Evolutionary conservation across 2,329 filamentous ascomycete species (phyloP).

Genomic region (Aspergillus fumigatiaffinis): DNA sequence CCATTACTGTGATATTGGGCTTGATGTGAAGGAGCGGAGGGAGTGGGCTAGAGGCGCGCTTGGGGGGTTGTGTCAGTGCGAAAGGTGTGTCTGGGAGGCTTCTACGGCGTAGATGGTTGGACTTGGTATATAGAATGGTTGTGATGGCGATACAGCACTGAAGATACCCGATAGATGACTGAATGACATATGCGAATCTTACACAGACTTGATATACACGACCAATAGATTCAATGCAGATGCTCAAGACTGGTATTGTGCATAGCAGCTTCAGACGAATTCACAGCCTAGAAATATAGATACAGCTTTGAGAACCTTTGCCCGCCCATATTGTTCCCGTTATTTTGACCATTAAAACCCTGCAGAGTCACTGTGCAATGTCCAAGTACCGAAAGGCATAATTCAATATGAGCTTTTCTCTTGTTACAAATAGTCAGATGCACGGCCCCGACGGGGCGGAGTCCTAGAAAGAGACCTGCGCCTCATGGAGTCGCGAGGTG

Average conservation of each 20-base stretch:
- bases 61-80: slow-evolving; percentile 84
- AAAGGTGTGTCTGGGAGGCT: slow-evolving; percentile 73
- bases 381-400: not conserved
- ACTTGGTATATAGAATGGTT: not conserved
- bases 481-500: slow-evolving; percentile 10
- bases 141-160: not conserved
- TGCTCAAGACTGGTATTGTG: not conserved
- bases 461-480: slow-evolving; percentile 13
- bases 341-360: not conserved
- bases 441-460: slow-evolving; percentile 16
- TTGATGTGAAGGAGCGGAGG: slow-evolving; percentile 74
- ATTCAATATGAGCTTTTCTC: not conserved
- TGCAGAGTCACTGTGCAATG: not conserved
- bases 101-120: slow-evolving; percentile 3
- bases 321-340: not conserved
- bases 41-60: slow-evolving; percentile 87
- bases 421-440: slow-evolving; percentile 6
- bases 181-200: not conserved
- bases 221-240: too few species aligned
- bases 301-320: slow-evolving; percentile 1
- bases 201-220: not conserved
- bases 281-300: slow-evolving; percentile 2
- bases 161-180: not conserved
- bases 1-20: slow-evolving; percentile 85
- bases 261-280: not conserved